Base-by-base conservation (phyloP, 495 filamentous ascomycete genomes). In the Neurospora sp. region DNA sequence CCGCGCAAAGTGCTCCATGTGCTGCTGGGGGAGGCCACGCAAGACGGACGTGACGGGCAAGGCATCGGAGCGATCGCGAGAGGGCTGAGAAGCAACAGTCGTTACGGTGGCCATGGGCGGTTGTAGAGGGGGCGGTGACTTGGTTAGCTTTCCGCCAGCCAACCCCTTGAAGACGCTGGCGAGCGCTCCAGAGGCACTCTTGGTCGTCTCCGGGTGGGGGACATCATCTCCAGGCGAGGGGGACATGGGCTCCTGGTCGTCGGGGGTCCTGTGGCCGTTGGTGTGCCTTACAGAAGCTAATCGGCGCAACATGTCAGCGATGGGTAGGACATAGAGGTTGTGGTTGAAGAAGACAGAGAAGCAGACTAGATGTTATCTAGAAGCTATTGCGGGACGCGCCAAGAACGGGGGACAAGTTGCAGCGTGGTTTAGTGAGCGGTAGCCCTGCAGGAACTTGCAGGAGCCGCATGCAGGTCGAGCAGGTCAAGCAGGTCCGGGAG, bases 131-230 rank as follows among this genome's bases (percentile, higher is more conserved):
- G 83, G 79, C 71, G 83, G 82, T 40, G 83, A 81, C 71, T 84
- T 84, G 44, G 81, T 81, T 68, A 82, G 73, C 78, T 82, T 84
- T 38, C 76, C 79, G 73, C 84, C 83, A 59, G 86, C 83, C 69
- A 89, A 80, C 40, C 84, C 86, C 73, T 85, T 87, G 79, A 89
- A 85, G 75, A 89, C 87, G 68, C 84, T 84, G 70, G 86, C 86
- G 70, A 89, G 81, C 40, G 84, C 87, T 65, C 86, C 81, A 9
- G 80, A 65, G 14, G 53, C 53, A 65, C 53, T 65, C 53, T 65
- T 73, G 73, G 48, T 86, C 5, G 82, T 76, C 76, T 89, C 87
- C 69, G 83, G 82, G 70, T 85, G 82, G 44, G 81, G 81, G n/a
- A 80, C 74, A 69, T 84, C 84, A 80, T 87, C 86, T 79, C 86